Evolutionary conservation across 345 rosid genomes (phyloP).

Genomic region (Punica granatum): DNA sequence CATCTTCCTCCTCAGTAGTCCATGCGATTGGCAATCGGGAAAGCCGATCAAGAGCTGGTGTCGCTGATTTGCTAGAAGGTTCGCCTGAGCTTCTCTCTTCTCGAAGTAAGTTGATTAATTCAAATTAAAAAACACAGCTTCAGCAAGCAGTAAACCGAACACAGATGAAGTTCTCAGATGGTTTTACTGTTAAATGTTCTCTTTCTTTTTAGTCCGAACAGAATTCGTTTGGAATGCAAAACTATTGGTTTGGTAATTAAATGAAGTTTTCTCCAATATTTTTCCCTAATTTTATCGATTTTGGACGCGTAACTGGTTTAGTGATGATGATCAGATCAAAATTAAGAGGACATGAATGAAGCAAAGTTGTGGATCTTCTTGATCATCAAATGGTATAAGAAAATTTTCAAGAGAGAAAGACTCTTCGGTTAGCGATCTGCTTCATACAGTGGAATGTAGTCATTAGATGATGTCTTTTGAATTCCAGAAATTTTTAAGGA

Average conservation of each 20-base stretch:
- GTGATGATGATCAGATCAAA: background rate
- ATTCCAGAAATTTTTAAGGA: background rate
- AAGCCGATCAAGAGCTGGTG: background rate
- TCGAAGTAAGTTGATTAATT: conserved; percentile 6
- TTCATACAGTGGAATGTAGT: too few relatives aligned
- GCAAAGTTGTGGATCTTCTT: background rate
- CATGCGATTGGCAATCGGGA: background rate
- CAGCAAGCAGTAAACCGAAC: too few relatives aligned
- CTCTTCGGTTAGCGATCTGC: background rate
- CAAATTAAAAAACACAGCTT: background rate
- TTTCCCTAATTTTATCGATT: background rate
- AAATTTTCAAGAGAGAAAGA: background rate
- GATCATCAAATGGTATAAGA: background rate
- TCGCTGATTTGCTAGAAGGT: conserved; percentile 5
- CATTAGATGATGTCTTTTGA: too few relatives aligned
- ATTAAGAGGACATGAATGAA: too few relatives aligned
- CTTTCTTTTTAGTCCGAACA: background rate
- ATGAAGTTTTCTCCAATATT: background rate
- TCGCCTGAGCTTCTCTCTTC: background rate
- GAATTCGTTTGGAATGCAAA: background rate
- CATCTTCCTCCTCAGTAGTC: background rate
- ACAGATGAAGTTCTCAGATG: background rate
- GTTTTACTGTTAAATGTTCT: background rate
- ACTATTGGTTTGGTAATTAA: background rate
- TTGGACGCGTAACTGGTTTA: too few relatives aligned